Conservation (phyloP, 2,329 filamentous ascomycete genomes). For the Phyllosticta citriasiana region DNA sequence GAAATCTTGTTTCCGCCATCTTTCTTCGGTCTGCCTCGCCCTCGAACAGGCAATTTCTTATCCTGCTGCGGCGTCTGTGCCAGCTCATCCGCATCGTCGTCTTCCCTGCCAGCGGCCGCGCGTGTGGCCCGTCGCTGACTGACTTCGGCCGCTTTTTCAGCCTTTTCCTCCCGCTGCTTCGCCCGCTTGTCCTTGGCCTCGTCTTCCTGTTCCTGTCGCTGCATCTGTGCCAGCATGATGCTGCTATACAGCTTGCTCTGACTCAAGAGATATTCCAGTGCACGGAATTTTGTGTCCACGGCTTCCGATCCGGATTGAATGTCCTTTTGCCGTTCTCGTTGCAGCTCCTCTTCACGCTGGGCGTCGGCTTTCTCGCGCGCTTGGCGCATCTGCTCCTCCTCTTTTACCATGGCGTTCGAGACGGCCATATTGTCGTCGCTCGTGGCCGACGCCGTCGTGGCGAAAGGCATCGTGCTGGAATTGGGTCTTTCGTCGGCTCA, state of each 20-base stretch:
- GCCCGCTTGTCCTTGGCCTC: conserved; percentile 36
- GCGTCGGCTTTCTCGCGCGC: conserved; percentile 34
- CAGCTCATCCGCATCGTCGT: conserved; percentile 15
- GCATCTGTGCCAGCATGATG: conserved; percentile 45
- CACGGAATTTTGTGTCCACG: conserved; percentile 42
- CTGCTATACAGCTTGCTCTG: conserved; percentile 44
- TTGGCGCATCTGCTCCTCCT: conserved; percentile 36
- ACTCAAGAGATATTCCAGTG: conserved; percentile 41
- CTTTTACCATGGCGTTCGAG: conserved; percentile 25
- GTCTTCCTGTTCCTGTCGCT: conserved; percentile 40
- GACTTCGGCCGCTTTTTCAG: conserved; percentile 36
- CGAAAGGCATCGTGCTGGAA: background rate
- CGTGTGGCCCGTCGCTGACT: conserved; percentile 39
- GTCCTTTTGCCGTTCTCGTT: conserved; percentile 36
- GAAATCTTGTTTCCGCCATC: conserved; percentile 38
- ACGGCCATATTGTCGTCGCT: conserved; percentile 15
- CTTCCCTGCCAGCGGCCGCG: conserved; percentile 16
- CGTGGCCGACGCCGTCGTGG: background rate
- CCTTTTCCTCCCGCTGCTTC: conserved; percentile 31
- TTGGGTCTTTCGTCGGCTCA: background rate
- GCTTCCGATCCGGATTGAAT: conserved; percentile 35
- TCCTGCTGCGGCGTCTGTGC: conserved; percentile 10
- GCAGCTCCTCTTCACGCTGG: conserved; percentile 34
- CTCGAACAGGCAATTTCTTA: conserved; percentile 7
- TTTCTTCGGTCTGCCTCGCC: conserved; percentile 27